Evolutionary conservation across 2,329 filamentous ascomycete genomes (phyloP), one percentile per base, ranked within the genome.

Genomic region (Immersiporthe knoxdaviesiana): DNA sequence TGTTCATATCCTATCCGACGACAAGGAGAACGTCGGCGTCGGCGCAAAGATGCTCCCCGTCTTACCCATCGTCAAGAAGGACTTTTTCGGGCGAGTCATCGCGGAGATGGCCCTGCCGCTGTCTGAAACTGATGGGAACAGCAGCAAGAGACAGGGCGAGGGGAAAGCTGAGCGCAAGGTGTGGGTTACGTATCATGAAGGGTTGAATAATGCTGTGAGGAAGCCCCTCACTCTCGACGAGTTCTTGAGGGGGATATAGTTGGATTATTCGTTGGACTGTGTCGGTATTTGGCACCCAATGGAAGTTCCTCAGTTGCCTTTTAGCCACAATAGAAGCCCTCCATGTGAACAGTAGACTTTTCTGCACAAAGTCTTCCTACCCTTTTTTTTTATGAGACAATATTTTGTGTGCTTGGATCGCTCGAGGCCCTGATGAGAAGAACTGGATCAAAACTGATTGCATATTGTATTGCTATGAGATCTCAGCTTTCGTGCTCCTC

Each of bases 131-230:
- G 83, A 84, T 58, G 81, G 77, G 14, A 81, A 81, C 68, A 76
- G 70, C 18, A 44, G 27, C 4, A 70, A 68, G 63, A 71, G 59
- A 35, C 75, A 74, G 54, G 74, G 67, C 32, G 77, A 75, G 61
- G 77, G 79, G 58, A 79, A 83, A 68, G 85, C 85, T 62, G 85
- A 84, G 63, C 87, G 75, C 12, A 84, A 90, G 74, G 91, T 94
- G 4, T 97, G 94, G 94, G 89, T 97, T 56, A 95, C 89, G 72
- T 97, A 90, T 78, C 90, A 97, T 75, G 94, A 97, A 81, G 94
- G 94, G 0, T 90, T 93, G 77, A 96, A 93, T 68, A 97, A 97
- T 84, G 94, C 94, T 14, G 94, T 97, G 71, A 86, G 92, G 78
- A 97, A 97, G 78, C 92, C 93, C 2, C 89, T 97, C 71, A 92